Conservation (phyloP, 2,329 filamentous ascomycete genomes). For the Chrysoporthe cubensis region DNA sequence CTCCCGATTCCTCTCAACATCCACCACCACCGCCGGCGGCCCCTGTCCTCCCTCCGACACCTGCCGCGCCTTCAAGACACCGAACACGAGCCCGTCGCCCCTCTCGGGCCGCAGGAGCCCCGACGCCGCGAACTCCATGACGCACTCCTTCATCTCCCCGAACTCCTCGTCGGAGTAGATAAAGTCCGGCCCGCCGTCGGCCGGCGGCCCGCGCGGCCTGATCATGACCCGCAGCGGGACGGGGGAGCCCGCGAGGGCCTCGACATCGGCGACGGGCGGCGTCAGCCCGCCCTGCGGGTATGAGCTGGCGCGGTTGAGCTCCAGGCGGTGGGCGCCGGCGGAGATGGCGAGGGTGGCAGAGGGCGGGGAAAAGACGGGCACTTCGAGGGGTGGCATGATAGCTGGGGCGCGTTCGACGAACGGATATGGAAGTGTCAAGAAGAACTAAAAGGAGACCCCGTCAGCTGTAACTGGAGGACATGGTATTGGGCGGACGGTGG, state of each 20-base stretch:
- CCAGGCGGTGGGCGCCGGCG: conserved; percentile 50
- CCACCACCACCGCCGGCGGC: conserved; percentile 37
- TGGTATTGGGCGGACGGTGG: background rate
- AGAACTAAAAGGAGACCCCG: background rate
- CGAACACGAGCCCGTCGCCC: conserved; percentile 63
- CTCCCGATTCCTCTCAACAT: conserved; percentile 43
- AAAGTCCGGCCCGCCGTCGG: conserved; percentile 45
- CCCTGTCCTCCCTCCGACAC: background rate
- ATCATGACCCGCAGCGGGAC: conserved; percentile 59
- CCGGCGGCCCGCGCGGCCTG: conserved; percentile 50
- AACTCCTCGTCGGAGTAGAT: conserved; percentile 52
- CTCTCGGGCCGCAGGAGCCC: conserved; percentile 43
- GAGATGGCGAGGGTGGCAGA: conserved; percentile 45
- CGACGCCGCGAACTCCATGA: conserved; percentile 43
- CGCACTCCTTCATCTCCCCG: conserved; percentile 45
- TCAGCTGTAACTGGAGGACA: background rate
- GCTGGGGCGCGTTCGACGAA: background rate
- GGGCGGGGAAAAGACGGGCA: conserved; percentile 56
- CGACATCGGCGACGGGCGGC: conserved; percentile 46
- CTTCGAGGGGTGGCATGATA: conserved; percentile 45
- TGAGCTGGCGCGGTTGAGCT: conserved; percentile 57
- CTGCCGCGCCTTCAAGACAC: conserved; percentile 41
- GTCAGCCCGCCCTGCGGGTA: conserved; percentile 57
- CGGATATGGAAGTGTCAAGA: background rate
- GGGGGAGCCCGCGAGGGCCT: conserved; percentile 34